Evolutionary conservation across 495 filamentous ascomycete species (phyloP).

Genomic region (Cryomyces minteri): DNA sequence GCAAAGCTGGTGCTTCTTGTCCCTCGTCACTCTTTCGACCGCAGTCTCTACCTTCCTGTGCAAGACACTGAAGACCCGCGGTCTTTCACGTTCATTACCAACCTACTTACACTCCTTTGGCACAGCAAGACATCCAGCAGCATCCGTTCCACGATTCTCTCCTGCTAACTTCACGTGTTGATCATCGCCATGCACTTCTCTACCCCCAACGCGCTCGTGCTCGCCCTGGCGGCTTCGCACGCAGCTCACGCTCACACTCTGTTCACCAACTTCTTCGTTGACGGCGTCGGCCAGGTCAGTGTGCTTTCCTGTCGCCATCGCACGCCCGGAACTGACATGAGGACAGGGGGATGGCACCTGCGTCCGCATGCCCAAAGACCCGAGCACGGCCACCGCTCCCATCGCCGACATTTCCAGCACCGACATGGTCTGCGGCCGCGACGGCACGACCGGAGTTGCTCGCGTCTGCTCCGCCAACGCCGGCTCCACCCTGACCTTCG

Average conservation of each 20-base stretch:
- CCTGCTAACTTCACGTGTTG: neutral
- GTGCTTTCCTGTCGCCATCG: neutral
- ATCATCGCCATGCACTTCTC: neutral
- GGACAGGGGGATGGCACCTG: constrained; percentile 51
- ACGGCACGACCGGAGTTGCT: constrained; percentile 34
- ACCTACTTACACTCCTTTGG: too few relatives aligned
- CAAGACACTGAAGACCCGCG: too few relatives aligned
- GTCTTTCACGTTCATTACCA: too few relatives aligned
- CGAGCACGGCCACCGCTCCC: constrained; percentile 30
- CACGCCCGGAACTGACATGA: neutral
- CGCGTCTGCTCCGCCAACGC: constrained; percentile 36
- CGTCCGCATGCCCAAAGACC: constrained; percentile 41
- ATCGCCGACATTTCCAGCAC: constrained; percentile 30
- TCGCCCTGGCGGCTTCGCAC: constrained; percentile 8
- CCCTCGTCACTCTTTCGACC: too few relatives aligned
- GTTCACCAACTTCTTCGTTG: constrained; percentile 46
- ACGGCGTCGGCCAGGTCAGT: constrained; percentile 25
- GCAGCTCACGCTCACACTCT: constrained; percentile 37
- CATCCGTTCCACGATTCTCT: constrained; percentile 7
- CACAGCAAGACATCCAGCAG: too few relatives aligned
- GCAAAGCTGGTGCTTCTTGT: too few relatives aligned
- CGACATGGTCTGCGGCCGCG: constrained; percentile 56
- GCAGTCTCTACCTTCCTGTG: too few relatives aligned
- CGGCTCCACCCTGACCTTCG: constrained; percentile 38
- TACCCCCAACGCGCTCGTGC: neutral